Percentiles rank a stretch among this genome's conserved stretches.
Conservation (phyloP, 2,329 filamentous ascomycete genomes). For the Colletotrichum spaethianum region DNA sequence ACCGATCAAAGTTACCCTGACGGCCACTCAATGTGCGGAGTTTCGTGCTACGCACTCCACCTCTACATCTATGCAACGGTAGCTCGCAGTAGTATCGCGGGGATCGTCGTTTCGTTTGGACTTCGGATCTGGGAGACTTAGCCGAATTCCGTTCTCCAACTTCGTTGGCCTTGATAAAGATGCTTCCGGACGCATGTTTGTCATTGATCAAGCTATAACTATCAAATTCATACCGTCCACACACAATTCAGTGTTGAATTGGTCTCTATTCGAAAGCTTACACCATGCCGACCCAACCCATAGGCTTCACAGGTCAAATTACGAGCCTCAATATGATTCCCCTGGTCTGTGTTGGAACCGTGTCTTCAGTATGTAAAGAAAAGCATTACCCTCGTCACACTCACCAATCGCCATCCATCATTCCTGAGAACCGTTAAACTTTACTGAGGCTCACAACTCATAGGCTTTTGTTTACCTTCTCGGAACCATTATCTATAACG, state of each 20-base stretch:
- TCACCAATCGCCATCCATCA: neutral
- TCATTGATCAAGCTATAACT: no score
- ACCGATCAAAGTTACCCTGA: neutral
- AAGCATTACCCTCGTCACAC: neutral
- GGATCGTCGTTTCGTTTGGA: neutral
- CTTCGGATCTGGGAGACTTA: neutral
- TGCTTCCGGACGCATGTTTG: neutral
- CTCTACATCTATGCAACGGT: neutral
- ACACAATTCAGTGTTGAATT: neutral
- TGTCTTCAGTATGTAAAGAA: neutral
- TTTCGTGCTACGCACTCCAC: no score
- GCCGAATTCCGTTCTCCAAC: neutral
- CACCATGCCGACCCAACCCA: neutral
- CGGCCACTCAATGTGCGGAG: neutral
- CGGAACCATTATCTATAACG: constrained; percentile 13
- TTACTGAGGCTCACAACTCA: neutral
- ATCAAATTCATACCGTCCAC: neutral
- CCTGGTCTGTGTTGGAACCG: neutral
- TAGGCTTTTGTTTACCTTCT: neutral
- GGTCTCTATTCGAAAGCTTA: neutral
- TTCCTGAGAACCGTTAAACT: no score
- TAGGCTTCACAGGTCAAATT: neutral
- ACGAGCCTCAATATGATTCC: neutral
- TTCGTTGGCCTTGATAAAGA: neutral
- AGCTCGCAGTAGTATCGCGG: neutral